Evolutionary conservation across 2,329 filamentous ascomycete species (phyloP).

Genomic region (Pochonia chlamydosporia): DNA sequence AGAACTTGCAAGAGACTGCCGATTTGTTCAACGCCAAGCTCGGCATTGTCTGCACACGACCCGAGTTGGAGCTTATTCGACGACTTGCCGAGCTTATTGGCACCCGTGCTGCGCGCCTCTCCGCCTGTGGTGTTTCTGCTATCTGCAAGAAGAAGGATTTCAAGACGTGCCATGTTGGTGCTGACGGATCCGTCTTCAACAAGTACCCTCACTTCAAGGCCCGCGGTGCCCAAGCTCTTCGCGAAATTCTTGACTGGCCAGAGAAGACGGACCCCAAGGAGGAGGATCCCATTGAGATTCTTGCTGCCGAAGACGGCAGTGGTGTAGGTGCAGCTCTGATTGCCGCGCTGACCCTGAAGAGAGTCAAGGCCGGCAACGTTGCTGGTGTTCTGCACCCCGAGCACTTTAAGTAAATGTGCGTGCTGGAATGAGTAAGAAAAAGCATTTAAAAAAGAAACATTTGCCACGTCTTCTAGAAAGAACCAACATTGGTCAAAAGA

Average conservation of each 20-base stretch:
- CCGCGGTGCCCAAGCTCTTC: conserved; percentile 79
- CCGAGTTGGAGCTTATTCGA: conserved; percentile 85
- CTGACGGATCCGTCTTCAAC: conserved; percentile 96
- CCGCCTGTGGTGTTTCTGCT: conserved; percentile 88
- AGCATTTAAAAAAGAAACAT: conserved; percentile 5
- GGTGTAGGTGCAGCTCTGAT: conserved; percentile 97
- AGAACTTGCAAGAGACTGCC: conserved; percentile 85
- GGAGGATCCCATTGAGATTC: conserved; percentile 80
- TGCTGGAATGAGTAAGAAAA: neutral
- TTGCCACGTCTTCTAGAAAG: conserved; percentile 13
- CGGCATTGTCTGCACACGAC: conserved; percentile 60
- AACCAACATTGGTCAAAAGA: conserved; percentile 19
- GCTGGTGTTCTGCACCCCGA: conserved; percentile 60
- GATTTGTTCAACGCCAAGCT: conserved; percentile 78
- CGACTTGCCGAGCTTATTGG: conserved; percentile 90
- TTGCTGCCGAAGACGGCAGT: conserved; percentile 89
- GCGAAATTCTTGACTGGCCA: conserved; percentile 94
- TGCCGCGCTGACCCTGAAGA: conserved; percentile 64
- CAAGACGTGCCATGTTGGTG: conserved; percentile 84
- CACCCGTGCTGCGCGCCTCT: conserved; percentile 86
- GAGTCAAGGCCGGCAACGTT: conserved; percentile 57
- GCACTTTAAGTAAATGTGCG: conserved; percentile 40
- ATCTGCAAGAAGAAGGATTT: conserved; percentile 97
- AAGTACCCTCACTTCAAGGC: conserved; percentile 98
- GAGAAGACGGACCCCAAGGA: conserved; percentile 61